Conservation (phyloP, 2,329 filamentous ascomycete genomes). For the Chrysoporthe cubensis region DNA sequence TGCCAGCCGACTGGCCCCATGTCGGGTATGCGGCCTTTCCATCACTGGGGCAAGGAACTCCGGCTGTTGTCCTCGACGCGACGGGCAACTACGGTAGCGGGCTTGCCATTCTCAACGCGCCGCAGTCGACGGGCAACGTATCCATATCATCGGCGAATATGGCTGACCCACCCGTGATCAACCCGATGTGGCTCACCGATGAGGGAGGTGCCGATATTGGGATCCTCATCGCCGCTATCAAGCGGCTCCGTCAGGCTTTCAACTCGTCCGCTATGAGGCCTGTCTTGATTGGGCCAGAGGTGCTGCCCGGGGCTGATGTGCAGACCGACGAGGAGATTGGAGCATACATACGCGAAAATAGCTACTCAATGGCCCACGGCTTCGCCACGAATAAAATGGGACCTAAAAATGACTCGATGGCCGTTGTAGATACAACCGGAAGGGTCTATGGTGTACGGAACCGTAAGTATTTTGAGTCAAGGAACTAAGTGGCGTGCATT, state of each 20-base stretch:
- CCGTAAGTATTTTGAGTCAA: background rate
- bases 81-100: too few relatives aligned
- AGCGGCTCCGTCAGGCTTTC: slow-evolving; percentile 29
- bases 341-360: slow-evolving; percentile 30
- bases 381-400: slow-evolving; percentile 44
- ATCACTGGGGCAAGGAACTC: too few relatives aligned
- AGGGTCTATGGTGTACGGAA: slow-evolving; percentile 14
- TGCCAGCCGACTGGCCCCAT: slow-evolving; percentile 21
- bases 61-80: too few relatives aligned
- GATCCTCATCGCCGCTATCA: slow-evolving; percentile 33
- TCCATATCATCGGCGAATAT: slow-evolving; percentile 4
- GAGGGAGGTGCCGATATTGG: slow-evolving; percentile 10
- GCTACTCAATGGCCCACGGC: slow-evolving; percentile 41
- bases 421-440: slow-evolving; percentile 6
- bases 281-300: slow-evolving; percentile 34
- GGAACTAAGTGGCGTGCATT: too few relatives aligned
- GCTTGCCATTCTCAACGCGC: background rate
- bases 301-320: slow-evolving; percentile 40
- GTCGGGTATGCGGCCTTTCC: slow-evolving; percentile 8
- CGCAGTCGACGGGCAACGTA: slow-evolving; percentile 4
- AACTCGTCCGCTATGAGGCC: slow-evolving; percentile 24
- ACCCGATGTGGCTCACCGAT: slow-evolving; percentile 42
- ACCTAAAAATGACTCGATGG: slow-evolving; percentile 10
- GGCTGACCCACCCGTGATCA: slow-evolving; percentile 38
- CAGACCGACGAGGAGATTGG: slow-evolving; percentile 43